Evolutionary conservation across 768 basidiomycete species (phyloP), one percentile per base, ranked within the genome.

Genomic region (Russula dissimulans): DNA sequence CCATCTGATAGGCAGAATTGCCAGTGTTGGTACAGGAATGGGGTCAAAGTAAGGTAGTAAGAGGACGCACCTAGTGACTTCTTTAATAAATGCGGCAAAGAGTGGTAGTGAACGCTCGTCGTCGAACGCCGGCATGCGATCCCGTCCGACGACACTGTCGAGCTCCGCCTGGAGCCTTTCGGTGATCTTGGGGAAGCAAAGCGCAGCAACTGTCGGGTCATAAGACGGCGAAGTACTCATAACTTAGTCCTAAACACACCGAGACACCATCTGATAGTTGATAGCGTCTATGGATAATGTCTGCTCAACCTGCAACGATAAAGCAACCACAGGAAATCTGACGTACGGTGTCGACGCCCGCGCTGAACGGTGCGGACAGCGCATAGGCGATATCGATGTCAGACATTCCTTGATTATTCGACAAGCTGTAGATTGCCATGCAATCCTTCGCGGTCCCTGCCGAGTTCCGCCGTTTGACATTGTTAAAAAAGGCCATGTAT

Each of bases 91-190:
- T 2, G 64, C 64, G 26, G 12, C 44, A 18, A 62, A 22, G 42
- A 58, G 65, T 4, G 57, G 64, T 22, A 66, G 57, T 14, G 46
- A 43, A 22, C 31, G n/a, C 44, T 62, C 59, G 41, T 66, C 65
- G 22, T 58, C 47, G 51, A 66, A 60, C 15, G 57, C 59, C n/a
- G 65, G 60, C 31, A 66, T 22, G 8, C 64, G 64, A 34, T 48
- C 60, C 5, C 57, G 59, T 31, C 65, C 56, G 15, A 66, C 60
- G 31, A 53, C 60, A 7, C 18, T 49, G 31, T 65, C 60, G 42
- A 67, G 44, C 22, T 67, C 67, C 1, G 50, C 52, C 45, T 67
- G 67, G 8, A 65, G 61, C 38, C 50, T 61, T 41, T 51, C 47
- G 18, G 55, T 31, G 29, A 57, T 42, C 5, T 67, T 60, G 14